Percentiles rank a stretch among this genome's conserved stretches.
These are phyloP conservation scores for Xylaria arbuscula DNA, from an alignment of 2,329 filamentous ascomycete species.

Conservation along the genomic window DNA sequence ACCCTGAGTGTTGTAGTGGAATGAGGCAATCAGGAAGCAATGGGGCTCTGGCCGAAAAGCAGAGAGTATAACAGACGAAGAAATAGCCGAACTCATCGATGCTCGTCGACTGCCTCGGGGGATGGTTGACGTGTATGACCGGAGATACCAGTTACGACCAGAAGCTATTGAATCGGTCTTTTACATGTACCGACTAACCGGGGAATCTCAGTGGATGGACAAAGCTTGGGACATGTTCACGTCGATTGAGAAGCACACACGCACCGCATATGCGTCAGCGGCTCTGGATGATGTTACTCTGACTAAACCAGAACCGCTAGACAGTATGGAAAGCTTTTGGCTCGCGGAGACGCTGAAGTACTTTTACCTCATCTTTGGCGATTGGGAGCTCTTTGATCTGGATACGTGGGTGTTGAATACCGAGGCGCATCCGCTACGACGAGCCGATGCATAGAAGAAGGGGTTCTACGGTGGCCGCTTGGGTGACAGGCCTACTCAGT, in stretches of 20 bases:
- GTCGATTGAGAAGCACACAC: constrained; percentile 69
- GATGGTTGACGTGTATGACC: constrained; percentile 65
- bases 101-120: constrained; percentile 63
- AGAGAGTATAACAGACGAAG: constrained; percentile 40
- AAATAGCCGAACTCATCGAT: constrained; percentile 53
- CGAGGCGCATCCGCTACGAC: constrained; percentile 63
- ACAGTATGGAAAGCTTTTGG: constrained; percentile 81
- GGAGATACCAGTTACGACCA: constrained; percentile 74
- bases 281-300: constrained; percentile 73
- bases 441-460: constrained; percentile 46
- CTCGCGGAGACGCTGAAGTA: constrained; percentile 76
- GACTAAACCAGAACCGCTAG: constrained; percentile 45
- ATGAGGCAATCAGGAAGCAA: constrained; percentile 43
- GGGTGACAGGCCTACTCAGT: constrained; percentile 1
- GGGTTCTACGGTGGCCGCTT: neutral
- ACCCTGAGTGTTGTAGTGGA: constrained; percentile 38
- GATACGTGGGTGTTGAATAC: constrained; percentile 72
- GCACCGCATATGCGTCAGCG: constrained; percentile 71
- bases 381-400: constrained; percentile 67
- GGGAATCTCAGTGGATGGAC: constrained; percentile 71
- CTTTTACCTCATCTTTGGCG: constrained; percentile 71
- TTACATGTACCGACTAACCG: constrained; percentile 79
- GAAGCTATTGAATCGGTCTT: constrained; percentile 87
- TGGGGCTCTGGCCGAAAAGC: constrained; percentile 43
- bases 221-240: constrained; percentile 81